A percentile compares a stretch with the other conserved stretches of the same genome.
Evolutionary conservation across 495 filamentous ascomycete species (phyloP).

Genomic region (Pyrenula aspistea): DNA sequence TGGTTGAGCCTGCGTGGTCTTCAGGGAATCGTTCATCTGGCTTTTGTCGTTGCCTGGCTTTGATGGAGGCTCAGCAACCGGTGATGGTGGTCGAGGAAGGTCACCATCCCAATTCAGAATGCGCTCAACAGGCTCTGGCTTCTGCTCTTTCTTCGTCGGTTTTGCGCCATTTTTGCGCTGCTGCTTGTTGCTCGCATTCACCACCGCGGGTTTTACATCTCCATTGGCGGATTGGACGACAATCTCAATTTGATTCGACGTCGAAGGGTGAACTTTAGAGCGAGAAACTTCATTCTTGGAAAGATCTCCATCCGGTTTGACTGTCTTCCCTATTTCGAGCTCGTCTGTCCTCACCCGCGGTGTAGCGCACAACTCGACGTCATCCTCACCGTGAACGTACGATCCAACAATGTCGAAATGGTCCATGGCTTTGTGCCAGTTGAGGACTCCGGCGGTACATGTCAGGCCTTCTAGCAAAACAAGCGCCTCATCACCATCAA

Average conservation of each 20-base stretch:
- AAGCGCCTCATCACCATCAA: conserved; percentile 45
- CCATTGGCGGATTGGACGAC: neutral
- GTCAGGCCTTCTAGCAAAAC: conserved; percentile 44
- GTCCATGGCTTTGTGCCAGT: conserved; percentile 24
- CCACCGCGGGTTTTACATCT: neutral
- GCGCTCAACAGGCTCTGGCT: neutral
- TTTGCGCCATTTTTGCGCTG: neutral
- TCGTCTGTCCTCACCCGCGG: neutral
- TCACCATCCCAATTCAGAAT: conserved; percentile 4
- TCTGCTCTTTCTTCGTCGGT: neutral
- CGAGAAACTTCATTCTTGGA: neutral
- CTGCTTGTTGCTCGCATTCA: neutral
- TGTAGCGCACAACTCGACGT: conserved; percentile 2
- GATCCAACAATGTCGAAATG: conserved; percentile 34
- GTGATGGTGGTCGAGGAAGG: conserved; percentile 2
- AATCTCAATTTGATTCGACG: neutral
- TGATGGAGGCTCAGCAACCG: neutral
- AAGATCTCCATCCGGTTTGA: neutral
- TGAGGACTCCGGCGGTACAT: conserved; percentile 36
- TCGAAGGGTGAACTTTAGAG: neutral
- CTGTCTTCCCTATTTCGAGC: neutral
- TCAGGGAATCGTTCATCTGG: neutral
- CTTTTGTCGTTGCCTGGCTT: conserved; percentile 6
- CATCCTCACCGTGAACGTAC: conserved; percentile 24
- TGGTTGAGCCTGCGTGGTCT: neutral